Conservation (phyloP, 2,329 filamentous ascomycete species). For the Xylaria multiplex region DNA sequence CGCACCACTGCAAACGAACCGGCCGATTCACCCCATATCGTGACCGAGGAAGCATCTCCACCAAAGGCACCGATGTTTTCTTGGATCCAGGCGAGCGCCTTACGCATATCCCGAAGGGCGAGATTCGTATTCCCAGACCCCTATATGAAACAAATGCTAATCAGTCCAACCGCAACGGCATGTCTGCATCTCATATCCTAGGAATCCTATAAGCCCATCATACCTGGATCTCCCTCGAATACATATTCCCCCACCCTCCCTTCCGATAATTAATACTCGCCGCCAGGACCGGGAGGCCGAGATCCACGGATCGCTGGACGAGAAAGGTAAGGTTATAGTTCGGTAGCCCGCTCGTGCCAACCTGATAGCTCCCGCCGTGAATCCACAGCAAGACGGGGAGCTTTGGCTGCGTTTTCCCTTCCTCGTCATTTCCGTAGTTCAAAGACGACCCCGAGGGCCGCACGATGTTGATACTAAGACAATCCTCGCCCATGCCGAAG, state of each 20-base stretch:
- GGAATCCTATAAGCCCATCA: background rate
- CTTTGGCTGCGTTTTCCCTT: constrained; percentile 9
- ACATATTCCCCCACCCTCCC: constrained; percentile 47
- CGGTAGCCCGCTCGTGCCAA: constrained; percentile 50
- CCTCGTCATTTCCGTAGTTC: constrained; percentile 5
- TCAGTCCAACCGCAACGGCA: background rate
- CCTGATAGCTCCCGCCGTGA: constrained; percentile 47
- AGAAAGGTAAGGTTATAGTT: constrained; percentile 71
- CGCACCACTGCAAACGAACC: constrained; percentile 48
- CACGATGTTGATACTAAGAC: constrained; percentile 49
- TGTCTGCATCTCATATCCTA: background rate
- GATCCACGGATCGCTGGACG: constrained; percentile 57
- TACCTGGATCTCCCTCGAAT: constrained; percentile 46
- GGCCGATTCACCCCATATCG: constrained; percentile 47
- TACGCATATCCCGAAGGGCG: constrained; percentile 45
- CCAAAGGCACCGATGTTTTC: constrained; percentile 47
- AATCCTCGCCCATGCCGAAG: constrained; percentile 48
- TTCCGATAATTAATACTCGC: constrained; percentile 60
- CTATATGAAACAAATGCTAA: constrained; percentile 26
- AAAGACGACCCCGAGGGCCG: constrained; percentile 39
- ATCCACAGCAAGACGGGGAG: constrained; percentile 51
- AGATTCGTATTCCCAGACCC: constrained; percentile 46
- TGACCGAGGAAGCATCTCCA: constrained; percentile 45
- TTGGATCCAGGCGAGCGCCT: constrained; percentile 45
- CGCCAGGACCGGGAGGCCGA: constrained; percentile 58